A percentile compares a stretch with the other conserved stretches of the same genome.
These are phyloP conservation scores for Phlebiopsis gigantea DNA, from an alignment of 768 basidiomycete species.

Conservation along the genomic window DNA sequence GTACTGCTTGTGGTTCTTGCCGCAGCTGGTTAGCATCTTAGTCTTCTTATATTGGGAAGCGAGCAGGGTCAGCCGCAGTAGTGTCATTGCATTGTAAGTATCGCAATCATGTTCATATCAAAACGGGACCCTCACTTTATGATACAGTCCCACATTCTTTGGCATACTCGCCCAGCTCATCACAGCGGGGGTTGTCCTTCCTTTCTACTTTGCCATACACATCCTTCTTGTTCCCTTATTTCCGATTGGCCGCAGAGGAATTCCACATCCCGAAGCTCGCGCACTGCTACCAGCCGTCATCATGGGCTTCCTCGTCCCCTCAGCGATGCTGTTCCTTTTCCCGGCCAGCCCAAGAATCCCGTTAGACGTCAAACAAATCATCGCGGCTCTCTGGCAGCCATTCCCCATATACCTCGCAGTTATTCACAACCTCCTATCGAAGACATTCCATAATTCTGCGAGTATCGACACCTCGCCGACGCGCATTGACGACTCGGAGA, in stretches of 20 bases:
- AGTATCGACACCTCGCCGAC: too few relatives aligned
- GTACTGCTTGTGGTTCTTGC: conserved; percentile 14
- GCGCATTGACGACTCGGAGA: neutral
- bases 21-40: conserved; percentile 8
- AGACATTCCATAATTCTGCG: neutral
- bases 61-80: neutral
- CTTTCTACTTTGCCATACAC: conserved; percentile 9
- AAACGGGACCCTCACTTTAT: neutral
- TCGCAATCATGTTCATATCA: neutral
- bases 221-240: neutral
- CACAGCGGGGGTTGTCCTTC: conserved; percentile 11
- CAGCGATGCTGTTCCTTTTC: neutral
- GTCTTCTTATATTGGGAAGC: conserved; percentile 12
- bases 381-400: conserved; percentile 12
- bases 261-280: neutral
- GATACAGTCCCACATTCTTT: conserved; percentile 5
- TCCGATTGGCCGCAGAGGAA: neutral
- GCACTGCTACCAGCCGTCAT: neutral
- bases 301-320: neutral
- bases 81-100: neutral
- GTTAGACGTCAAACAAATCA: conserved; percentile 9
- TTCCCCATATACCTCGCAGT: conserved; percentile 12
- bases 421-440: neutral
- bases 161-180: conserved; percentile 7
- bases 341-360: neutral